phyloP scores from a whole-genome alignment of 768 basidiomycete species.

The Piloderma croceum region DNA sequence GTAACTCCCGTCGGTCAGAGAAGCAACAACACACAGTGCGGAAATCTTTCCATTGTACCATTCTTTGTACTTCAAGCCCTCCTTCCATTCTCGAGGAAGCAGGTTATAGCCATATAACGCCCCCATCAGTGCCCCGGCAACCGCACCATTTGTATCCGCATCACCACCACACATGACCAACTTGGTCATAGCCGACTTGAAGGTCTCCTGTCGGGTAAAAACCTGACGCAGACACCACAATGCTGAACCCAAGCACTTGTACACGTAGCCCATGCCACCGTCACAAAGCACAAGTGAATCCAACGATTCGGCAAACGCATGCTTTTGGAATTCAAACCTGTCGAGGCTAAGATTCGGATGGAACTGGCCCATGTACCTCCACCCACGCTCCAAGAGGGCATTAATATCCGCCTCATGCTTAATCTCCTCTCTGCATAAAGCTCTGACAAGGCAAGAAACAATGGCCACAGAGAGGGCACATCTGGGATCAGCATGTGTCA shows the following conservation, averaged over 20 bases:
- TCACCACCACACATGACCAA: conserved; percentile 19
- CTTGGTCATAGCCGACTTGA: conserved; percentile 15
- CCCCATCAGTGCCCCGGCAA: conserved; percentile 19
- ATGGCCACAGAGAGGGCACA: conserved; percentile 19
- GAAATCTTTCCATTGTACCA: conserved; percentile 13
- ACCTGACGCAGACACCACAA: conserved; percentile 18
- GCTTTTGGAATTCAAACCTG: conserved; percentile 12
- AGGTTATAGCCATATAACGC: conserved; percentile 13
- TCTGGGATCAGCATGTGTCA: conserved; percentile 19
- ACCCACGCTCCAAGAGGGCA: conserved; percentile 14
- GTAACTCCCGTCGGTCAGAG: conserved; percentile 8
- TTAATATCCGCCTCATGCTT: conserved; percentile 6
- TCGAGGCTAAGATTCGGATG: conserved; percentile 6
- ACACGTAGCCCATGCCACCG: conserved; percentile 18
- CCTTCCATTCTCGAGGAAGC: conserved; percentile 19
- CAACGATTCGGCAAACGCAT: conserved; percentile 14
- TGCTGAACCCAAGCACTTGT: conserved; percentile 18
- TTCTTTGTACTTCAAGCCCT: conserved; percentile 14
- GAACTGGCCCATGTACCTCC: conserved; percentile 8
- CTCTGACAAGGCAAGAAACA: conserved; percentile 16
- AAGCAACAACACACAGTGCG: conserved; percentile 12
- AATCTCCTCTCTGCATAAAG: conserved; percentile 13
- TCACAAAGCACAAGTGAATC: conserved; percentile 10
- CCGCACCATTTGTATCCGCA: conserved; percentile 19
- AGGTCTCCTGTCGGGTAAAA: conserved; percentile 12